Base-by-base conservation (phyloP, 306 rosid species). In the Sicyos edulis region DNA sequence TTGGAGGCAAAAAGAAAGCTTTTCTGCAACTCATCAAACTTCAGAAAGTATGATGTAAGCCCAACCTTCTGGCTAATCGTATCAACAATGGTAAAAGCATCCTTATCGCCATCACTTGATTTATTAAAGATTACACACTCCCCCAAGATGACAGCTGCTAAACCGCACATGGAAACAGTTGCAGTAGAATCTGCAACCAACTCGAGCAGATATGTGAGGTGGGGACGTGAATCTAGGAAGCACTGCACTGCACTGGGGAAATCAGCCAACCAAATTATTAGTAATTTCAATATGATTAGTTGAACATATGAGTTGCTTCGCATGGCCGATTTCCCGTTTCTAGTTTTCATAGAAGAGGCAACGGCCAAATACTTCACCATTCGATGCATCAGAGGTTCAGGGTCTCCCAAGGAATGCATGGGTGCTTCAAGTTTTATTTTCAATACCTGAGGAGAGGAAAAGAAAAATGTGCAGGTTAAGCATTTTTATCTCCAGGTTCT, bases 151-250 rank as follows among this genome's bases (percentile, higher is more conserved):
- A 87, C 85, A 44, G 95, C 97, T 0, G 95, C 88, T 52, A 93
- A 85, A 69, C 99, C 99, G 85, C 86, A 83, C 73, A 80, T 62
- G 67, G 82, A 86, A 76, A 82, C 97, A 45, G 97, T 86, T 52
- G 82, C 88, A 19, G 96, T 84, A 42, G 81, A 82, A 86, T 87
- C 86, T 37, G 88, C 84, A 67, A 88, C 84, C 83, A 91, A 77
- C 87, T 93, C 99, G 54, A 93, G 86, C 80, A 93, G 86, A 83
- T 85, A 87, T 29, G 97, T 91, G 70, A 88, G 88, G 78, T 93
- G 99, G 61, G 95, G 96, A 37, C 83, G 96, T 70, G 97, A 90
- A 78, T 93, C 97, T 63, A 93, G 87, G 79, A 90, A 91, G 86
- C 97, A 93, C 53, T 83, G 75, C 68, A 91, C 97, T 29, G 97